A percentile compares a stretch with the other conserved stretches of the same genome.
These are phyloP conservation scores for Uronychia binucleata DNA, from an alignment of 73 alveolate species.

Conservation along the genomic window DNA sequence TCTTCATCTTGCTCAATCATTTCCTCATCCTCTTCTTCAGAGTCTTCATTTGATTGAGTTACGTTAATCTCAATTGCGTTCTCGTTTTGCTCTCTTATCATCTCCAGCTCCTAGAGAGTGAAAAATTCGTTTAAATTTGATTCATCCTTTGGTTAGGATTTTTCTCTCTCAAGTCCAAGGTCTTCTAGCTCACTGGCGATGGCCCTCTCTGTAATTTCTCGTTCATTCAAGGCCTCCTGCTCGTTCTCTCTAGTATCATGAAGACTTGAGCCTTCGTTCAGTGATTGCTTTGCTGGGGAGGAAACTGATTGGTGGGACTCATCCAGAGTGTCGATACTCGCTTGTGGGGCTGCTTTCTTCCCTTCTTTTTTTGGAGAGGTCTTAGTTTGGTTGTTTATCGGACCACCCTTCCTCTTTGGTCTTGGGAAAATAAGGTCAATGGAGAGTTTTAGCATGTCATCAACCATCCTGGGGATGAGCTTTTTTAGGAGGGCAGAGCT, in stretches of 20 bases:
- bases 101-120: too few species aligned
- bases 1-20: not conserved
- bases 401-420: conserved; percentile 16
- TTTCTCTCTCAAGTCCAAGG: too few species aligned
- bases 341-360: too few species aligned
- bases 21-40: not conserved
- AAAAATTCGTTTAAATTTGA: too few species aligned
- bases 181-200: not conserved
- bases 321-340: not conserved
- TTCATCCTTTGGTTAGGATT: too few species aligned
- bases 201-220: not conserved
- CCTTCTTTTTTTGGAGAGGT: too few species aligned
- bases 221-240: not conserved
- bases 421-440: conserved; percentile 66
- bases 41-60: not conserved
- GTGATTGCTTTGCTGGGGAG: too few species aligned
- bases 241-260: not conserved
- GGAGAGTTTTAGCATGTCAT: conserved; percentile 78
- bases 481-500: conserved; percentile 75
- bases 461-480: conserved; percentile 92
- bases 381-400: not conserved
- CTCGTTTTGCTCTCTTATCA: not conserved
- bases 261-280: not conserved
- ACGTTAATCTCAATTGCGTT: not conserved
- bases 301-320: not conserved